Evolutionary conservation across 495 filamentous ascomycete species (phyloP).

Genomic region (Penicillium desertorum): DNA sequence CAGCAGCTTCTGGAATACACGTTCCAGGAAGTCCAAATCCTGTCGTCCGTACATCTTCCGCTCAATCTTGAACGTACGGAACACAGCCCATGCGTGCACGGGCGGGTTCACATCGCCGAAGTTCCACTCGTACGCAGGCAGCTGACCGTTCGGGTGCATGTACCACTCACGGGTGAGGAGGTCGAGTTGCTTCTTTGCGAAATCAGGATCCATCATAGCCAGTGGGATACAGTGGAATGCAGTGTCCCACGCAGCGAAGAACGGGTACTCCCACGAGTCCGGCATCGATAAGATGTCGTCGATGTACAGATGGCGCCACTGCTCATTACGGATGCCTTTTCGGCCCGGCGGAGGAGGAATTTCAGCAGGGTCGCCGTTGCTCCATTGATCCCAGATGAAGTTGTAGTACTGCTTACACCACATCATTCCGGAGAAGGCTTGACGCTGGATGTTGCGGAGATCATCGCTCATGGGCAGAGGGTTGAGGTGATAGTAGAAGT

Average conservation of each 20-base stretch:
- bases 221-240: slow-evolving; percentile 95
- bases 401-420: slow-evolving; percentile 98
- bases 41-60: slow-evolving; percentile 93
- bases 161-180: slow-evolving; percentile 97
- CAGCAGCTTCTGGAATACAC: slow-evolving; percentile 93
- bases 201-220: slow-evolving; percentile 96
- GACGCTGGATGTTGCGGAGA: slow-evolving; percentile 89
- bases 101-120: slow-evolving; percentile 97
- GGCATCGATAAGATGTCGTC: slow-evolving; percentile 97
- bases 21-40: slow-evolving; percentile 91
- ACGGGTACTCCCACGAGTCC: slow-evolving; percentile 97
- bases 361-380: slow-evolving; percentile 71
- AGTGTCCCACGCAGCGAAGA: slow-evolving; percentile 97
- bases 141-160: slow-evolving; percentile 96
- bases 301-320: slow-evolving; percentile 91
- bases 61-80: slow-evolving; percentile 96
- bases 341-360: slow-evolving; percentile 80
- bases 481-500: slow-evolving; percentile 92
- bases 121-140: slow-evolving; percentile 95
- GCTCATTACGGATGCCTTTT: slow-evolving; percentile 77
- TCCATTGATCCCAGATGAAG: slow-evolving; percentile 97
- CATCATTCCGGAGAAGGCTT: slow-evolving; percentile 94
- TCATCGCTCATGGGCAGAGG: slow-evolving; percentile 94
- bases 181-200: slow-evolving; percentile 96
- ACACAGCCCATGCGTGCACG: slow-evolving; percentile 93